Percentiles rank a stretch among this genome's conserved stretches.
Evolutionary conservation across 2,329 filamentous ascomycete genomes (phyloP).

Genomic region (Colletotrichum nymphaeae): DNA sequence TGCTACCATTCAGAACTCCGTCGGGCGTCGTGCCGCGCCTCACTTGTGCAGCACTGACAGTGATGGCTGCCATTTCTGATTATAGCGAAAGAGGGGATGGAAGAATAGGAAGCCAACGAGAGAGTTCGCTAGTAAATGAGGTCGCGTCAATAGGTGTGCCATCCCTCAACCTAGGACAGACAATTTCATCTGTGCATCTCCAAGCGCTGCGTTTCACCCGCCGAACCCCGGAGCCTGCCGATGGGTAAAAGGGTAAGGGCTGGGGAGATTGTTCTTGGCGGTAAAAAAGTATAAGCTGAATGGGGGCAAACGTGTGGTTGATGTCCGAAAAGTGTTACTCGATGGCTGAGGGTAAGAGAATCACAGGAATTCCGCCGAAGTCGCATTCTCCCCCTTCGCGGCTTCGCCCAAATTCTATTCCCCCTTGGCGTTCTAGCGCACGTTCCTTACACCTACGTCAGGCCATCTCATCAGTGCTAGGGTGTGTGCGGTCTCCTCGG

Average conservation of each 20-base stretch:
- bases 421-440: slow-evolving; percentile 8
- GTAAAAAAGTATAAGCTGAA: neutral
- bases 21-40: neutral
- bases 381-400: neutral
- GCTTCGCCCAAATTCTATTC: neutral
- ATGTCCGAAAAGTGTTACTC: slow-evolving; percentile 24
- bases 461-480: neutral
- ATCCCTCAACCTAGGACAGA: slow-evolving; percentile 8
- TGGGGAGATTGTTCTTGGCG: neutral
- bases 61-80: neutral
- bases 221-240: slow-evolving; percentile 32
- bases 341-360: slow-evolving; percentile 35
- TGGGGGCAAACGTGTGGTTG: neutral
- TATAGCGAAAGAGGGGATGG: neutral
- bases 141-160: neutral
- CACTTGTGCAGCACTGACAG: neutral
- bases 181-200: slow-evolving; percentile 30
- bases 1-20: neutral
- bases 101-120: slow-evolving; percentile 4
- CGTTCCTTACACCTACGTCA: slow-evolving; percentile 30
- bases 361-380: neutral
- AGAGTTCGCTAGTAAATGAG: neutral
- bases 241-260: neutral
- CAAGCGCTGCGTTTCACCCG: slow-evolving; percentile 32
- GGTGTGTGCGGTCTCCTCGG: slow-evolving; percentile 12